phyloP scores from a whole-genome alignment of 2,329 filamentous ascomycete species.

The Pezicula radicicola region DNA sequence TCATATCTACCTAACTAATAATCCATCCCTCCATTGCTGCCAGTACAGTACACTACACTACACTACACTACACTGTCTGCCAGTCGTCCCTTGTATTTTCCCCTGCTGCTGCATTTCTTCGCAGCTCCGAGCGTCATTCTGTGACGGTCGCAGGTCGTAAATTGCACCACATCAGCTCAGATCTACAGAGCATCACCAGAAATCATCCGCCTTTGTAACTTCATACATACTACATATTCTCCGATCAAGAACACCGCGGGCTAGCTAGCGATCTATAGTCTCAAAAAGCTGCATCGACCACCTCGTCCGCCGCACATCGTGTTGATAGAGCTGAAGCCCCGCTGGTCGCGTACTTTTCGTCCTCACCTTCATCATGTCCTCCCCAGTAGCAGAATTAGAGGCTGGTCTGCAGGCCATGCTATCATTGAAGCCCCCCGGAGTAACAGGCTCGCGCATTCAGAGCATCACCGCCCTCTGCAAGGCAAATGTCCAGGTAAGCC shows the following conservation, averaged over 20 bases:
- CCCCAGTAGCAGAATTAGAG: conserved; percentile 88
- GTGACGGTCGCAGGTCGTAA: conserved; percentile 21
- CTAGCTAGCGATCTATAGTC: too few species aligned
- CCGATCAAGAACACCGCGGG: too few species aligned
- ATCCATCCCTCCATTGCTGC: too few species aligned
- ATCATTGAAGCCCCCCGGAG: conserved; percentile 85
- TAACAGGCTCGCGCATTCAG: conserved; percentile 88
- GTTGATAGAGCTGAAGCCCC: not conserved
- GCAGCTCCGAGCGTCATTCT: conserved; percentile 5
- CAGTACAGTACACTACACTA: too few species aligned
- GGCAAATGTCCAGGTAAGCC: conserved; percentile 81
- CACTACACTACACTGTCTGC: too few species aligned
- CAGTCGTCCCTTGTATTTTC: too few species aligned
- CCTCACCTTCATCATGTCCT: conserved; percentile 56
- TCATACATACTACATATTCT: too few species aligned
- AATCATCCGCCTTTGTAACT: conserved; percentile 10
- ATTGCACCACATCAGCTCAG: conserved; percentile 15
- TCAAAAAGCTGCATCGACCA: too few species aligned
- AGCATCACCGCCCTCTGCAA: conserved; percentile 85
- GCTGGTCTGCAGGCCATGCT: conserved; percentile 89
- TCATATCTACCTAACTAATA: too few species aligned
- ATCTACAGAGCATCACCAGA: conserved; percentile 18
- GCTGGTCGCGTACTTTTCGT: conserved; percentile 1
- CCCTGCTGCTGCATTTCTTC: not conserved
- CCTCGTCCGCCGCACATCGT: too few species aligned